Percentiles rank a stretch among this genome's conserved stretches.
phyloP scores from a whole-genome alignment of 2,329 filamentous ascomycete species.

The Escovopsis sp. region DNA sequence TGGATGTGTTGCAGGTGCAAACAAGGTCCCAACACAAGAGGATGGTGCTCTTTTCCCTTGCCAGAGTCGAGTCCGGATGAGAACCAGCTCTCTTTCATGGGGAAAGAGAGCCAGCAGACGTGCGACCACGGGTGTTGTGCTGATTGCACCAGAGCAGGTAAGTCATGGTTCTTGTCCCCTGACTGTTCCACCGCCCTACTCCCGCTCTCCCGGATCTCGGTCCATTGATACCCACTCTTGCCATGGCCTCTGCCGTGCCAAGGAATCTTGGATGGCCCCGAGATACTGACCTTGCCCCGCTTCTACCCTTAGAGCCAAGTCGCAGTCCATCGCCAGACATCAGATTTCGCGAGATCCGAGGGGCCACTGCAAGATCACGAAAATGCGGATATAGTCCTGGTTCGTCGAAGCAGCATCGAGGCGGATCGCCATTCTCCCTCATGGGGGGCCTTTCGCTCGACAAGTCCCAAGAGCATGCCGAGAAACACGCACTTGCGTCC shows the following conservation, averaged over 20 bases:
- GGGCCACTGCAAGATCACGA: conserved; percentile 17
- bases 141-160: conserved; percentile 29
- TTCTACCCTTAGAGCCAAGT: conserved; percentile 14
- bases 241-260: too few species aligned
- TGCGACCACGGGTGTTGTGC: conserved; percentile 40
- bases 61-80: conserved; percentile 4
- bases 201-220: too few species aligned
- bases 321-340: conserved; percentile 19
- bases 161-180: too few species aligned
- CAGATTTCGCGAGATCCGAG: conserved; percentile 21
- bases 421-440: conserved; percentile 14
- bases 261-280: neutral
- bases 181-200: too few species aligned
- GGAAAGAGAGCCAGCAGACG: conserved; percentile 21
- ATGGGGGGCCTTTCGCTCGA: conserved; percentile 6
- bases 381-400: conserved; percentile 19
- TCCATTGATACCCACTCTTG: too few species aligned
- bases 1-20: conserved; percentile 41
- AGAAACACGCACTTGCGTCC: conserved; percentile 5
- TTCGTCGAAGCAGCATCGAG: conserved; percentile 15
- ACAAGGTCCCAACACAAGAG: conserved; percentile 33
- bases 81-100: too few species aligned
- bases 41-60: conserved; percentile 33
- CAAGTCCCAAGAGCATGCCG: conserved; percentile 2
- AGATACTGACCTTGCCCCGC: too few species aligned